Conservation (phyloP, 257 asterid genomes). For the Solanum lignicaule region DNA sequence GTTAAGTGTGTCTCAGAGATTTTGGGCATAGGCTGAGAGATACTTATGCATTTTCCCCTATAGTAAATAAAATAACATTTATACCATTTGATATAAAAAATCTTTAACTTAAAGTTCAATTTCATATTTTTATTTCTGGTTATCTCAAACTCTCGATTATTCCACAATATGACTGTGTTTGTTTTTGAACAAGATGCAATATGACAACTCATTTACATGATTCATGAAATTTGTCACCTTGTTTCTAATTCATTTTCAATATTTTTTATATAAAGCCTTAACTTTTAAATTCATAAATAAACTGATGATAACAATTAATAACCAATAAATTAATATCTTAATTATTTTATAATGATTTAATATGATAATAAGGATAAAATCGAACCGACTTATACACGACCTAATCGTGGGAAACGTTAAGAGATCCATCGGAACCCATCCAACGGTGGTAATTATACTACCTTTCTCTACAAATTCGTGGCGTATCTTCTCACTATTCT, state of each 20-base stretch:
- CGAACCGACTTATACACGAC: not conserved
- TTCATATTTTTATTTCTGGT: no score
- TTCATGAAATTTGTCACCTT: not conserved
- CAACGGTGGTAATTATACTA: not conserved
- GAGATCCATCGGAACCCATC: not conserved
- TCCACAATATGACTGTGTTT: not conserved
- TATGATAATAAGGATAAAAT: no score
- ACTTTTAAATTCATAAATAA: not conserved
- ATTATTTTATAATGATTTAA: no score
- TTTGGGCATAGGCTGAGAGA: no score
- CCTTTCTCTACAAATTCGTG: not conserved
- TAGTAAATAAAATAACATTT: not conserved
- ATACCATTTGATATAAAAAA: not conserved
- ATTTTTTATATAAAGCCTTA: no score
- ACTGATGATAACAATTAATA: no score
- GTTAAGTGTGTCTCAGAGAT: no score
- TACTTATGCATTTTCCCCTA: no score
- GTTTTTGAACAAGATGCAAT: not conserved
- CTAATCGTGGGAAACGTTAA: no score
- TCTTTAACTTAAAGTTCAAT: no score
- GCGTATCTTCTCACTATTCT: not conserved
- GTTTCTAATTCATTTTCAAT: no score
- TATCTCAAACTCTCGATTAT: not conserved
- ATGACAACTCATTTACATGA: fast-evolving
- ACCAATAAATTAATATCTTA: no score